Base-by-base conservation (phyloP, 345 rosid species). In the Gossypium stocksii region DNA sequence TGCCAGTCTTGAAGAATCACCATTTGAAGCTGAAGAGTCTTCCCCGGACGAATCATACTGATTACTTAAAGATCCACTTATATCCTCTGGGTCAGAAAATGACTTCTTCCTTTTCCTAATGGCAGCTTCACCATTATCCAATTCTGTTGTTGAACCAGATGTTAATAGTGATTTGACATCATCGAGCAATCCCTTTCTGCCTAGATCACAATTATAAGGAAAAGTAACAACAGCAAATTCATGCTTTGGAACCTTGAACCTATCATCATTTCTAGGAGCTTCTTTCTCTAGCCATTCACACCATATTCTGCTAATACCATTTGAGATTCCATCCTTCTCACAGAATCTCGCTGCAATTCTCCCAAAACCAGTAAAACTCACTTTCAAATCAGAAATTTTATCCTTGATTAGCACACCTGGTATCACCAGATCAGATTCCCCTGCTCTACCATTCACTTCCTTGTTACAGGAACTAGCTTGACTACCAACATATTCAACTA, bases 241-340 rank as follows among this genome's bases (percentile, higher is more conserved):
- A 80, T 90, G 99, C 81, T 88, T 85, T 23, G 83, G 82, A 62
- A 83, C 76, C 71, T 61, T 29, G 68, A 65, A 51, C 44, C 57
- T 72, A 62, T 84, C 89, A 72, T 78, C 83, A 67, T 78, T 76
- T 16, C 27, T 73, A 62, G 48, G 79, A 77, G 59, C 79, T 78
- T 75, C 83, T 27, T 83, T 80, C 60, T 92, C 97, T 70, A 93
- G 75, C 97, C 98, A 96, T 85, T 93, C 97, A 70, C 99, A 93
- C 99, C 99, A 93, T 61, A 93, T 78, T 74, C 87, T 88, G 68
- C 80, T 75, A 69, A 90, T 79, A 80, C 76, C 87, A 69, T 75
- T 74, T 13, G 82, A 43, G 41, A 69, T 71, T 23, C 81, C 83
- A 82, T 77, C 86, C 54, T 76, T 83, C 85, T 83, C 84, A 74